Evolutionary conservation across 441 rosid species (phyloP).

Genomic region (Jatropha podagrica): DNA sequence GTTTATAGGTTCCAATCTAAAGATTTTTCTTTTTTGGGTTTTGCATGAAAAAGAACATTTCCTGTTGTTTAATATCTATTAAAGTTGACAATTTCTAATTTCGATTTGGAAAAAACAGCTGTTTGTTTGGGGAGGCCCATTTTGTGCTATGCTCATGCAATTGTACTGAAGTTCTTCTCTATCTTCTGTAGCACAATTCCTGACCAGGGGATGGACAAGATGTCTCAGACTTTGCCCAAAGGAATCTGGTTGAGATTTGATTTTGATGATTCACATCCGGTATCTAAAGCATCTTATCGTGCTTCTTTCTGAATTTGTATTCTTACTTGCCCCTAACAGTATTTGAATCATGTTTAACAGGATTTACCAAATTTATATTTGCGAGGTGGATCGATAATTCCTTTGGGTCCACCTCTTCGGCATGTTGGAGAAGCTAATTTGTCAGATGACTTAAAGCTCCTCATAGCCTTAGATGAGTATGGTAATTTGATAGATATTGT

Average conservation of each 20-base stretch:
- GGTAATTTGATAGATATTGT: slow-evolving; percentile 50
- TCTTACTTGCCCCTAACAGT: slow-evolving; percentile 12
- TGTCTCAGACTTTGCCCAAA: slow-evolving; percentile 53
- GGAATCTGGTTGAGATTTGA: slow-evolving; percentile 90
- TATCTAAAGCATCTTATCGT: slow-evolving; percentile 31
- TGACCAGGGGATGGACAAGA: slow-evolving; percentile 46
- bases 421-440: slow-evolving; percentile 63
- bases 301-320: background rate
- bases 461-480: slow-evolving; percentile 80
- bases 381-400: slow-evolving; percentile 91
- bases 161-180: slow-evolving; percentile 17
- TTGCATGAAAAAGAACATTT: background rate
- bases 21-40: no score
- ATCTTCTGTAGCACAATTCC: slow-evolving; percentile 48
- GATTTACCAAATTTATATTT: slow-evolving; percentile 85
- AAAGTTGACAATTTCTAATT: no score
- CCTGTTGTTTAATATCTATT: no score
- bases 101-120: background rate
- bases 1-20: no score
- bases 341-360: slow-evolving; percentile 35
- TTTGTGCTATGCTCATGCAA: slow-evolving; percentile 6
- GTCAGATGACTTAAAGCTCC: slow-evolving; percentile 75
- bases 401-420: slow-evolving; percentile 67
- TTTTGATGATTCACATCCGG: slow-evolving; percentile 90
- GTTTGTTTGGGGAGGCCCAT: slow-evolving; percentile 11